These are phyloP conservation scores for Yamadazyma nakazawae DNA, from an alignment of 805 yeast genomes.

Conservation along the genomic window DNA sequence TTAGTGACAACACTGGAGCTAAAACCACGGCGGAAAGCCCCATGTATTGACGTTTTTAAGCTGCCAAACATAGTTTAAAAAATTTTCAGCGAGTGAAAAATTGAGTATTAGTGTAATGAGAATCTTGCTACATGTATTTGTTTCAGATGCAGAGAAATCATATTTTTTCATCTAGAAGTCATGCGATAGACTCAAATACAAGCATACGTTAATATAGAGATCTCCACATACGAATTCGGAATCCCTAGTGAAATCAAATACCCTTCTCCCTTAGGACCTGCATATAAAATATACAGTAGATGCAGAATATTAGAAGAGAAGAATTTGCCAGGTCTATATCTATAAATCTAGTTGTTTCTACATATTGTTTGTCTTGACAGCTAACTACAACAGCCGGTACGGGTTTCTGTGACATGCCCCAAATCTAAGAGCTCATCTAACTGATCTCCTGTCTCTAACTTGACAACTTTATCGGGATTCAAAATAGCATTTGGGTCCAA, in stretches of 20 bases:
- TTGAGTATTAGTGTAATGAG: not conserved
- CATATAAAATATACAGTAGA: not conserved
- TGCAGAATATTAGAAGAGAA: not conserved
- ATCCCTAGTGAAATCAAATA: too few species aligned
- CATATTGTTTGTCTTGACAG: too few species aligned
- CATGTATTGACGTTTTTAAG: not conserved
- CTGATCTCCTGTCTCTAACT: constrained; percentile 35
- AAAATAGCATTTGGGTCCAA: constrained; percentile 43
- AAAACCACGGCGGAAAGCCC: constrained; percentile 1
- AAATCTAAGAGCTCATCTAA: constrained; percentile 33
- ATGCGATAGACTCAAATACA: too few species aligned
- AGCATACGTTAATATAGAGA: too few species aligned
- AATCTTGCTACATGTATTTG: not conserved
- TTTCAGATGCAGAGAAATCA: not conserved
- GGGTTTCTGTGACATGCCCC: constrained; percentile 22
- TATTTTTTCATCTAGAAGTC: too few species aligned
- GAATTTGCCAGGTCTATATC: not conserved
- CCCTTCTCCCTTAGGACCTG: too few species aligned
- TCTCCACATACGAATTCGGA: too few species aligned
- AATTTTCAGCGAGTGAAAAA: constrained; percentile 1
- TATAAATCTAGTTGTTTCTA: not conserved
- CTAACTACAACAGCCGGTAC: constrained; percentile 11
- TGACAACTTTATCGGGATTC: constrained; percentile 45
- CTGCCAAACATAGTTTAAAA: constrained; percentile 4
- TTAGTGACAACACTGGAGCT: not conserved